Percentiles rank a stretch among this genome's conserved stretches.
Conservation (phyloP, 352 stramenopile species). For the Phytopythium ostracodes region DNA sequence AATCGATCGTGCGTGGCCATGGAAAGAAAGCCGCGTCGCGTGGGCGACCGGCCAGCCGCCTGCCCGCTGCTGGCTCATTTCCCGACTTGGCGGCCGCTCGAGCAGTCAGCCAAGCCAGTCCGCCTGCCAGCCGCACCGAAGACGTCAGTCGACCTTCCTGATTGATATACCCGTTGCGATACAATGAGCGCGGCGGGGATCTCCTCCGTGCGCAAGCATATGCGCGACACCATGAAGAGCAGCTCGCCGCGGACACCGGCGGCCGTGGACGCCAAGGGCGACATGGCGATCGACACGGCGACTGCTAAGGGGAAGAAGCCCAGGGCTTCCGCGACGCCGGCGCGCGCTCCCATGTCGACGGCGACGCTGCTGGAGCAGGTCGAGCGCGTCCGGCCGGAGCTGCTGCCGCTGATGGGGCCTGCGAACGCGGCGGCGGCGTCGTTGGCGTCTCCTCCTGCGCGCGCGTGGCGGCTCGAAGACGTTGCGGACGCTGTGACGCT, state of each 20-base stretch:
- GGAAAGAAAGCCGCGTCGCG: not conserved
- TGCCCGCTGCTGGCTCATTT: not conserved
- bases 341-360: not conserved
- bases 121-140: not conserved
- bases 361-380: conserved; percentile 41
- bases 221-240: conserved; percentile 24
- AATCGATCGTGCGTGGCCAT: not conserved
- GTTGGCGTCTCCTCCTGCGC: conserved; percentile 2
- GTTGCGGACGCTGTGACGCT: conserved; percentile 61
- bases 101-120: no score
- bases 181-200: conserved; percentile 1
- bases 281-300: not conserved
- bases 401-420: conserved; percentile 43
- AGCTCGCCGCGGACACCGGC: conserved; percentile 3
- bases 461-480: conserved; percentile 31
- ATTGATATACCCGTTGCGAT: no score
- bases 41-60: no score
- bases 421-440: not conserved
- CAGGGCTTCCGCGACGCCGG: not conserved
- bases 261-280: conserved; percentile 1
- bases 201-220: conserved; percentile 16
- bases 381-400: conserved; percentile 38
- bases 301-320: conserved; percentile 9
- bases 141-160: no score
- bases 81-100: not conserved